phyloP scores from a whole-genome alignment of 2,329 filamentous ascomycete genomes.

The Fusarium mundagurra region DNA sequence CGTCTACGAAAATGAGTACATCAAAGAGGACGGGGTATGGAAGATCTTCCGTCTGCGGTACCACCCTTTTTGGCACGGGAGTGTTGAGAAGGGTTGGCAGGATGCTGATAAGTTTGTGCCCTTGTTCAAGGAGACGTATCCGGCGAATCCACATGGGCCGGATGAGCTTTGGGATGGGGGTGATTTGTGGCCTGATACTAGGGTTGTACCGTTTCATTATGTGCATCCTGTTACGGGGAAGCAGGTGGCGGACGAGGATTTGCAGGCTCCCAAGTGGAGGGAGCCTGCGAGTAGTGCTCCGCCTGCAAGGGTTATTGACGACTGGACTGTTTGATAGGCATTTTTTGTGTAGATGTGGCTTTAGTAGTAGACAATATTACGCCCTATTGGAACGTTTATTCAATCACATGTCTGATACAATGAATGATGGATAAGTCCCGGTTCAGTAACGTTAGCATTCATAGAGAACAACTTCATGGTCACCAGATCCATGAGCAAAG shows the following conservation, averaged over 20 bases:
- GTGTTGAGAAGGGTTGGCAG: not conserved
- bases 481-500: too few species aligned
- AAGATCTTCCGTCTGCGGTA: not conserved
- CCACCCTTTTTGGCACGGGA: not conserved
- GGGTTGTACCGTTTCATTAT: not conserved
- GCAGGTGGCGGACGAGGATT: not conserved
- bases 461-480: rapidly evolving
- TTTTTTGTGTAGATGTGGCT: not conserved
- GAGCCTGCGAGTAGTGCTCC: not conserved
- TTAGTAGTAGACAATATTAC: not conserved
- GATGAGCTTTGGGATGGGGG: not conserved
- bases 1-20: not conserved
- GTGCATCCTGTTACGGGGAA: not conserved
- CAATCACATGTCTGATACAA: not conserved
- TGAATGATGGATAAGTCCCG: not conserved
- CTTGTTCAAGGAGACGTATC: not conserved
- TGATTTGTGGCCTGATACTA: not conserved
- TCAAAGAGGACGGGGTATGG: not conserved
- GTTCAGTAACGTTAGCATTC: rapidly evolving
- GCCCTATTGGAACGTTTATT: rapidly evolving
- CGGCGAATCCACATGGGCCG: not conserved
- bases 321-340: not conserved
- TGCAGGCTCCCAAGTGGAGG: not conserved
- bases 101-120: not conserved
- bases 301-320: not conserved